These are phyloP conservation scores for Hypoxylon sp. DNA, from an alignment of 2,329 filamentous ascomycete species.

Conservation along the genomic window DNA sequence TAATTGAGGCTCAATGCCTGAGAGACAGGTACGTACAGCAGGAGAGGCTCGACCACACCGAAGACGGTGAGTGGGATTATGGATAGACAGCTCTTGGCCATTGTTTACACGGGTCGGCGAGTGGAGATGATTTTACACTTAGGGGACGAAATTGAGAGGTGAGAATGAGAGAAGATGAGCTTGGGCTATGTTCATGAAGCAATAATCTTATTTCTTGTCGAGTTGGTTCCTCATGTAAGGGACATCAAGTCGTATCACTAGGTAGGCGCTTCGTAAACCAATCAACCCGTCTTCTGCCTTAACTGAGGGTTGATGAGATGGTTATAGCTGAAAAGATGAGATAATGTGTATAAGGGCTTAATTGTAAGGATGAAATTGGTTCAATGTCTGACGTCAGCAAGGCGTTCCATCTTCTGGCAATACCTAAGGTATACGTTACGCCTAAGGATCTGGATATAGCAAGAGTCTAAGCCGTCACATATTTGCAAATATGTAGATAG, in stretches of 20 bases:
- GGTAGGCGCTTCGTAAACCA: not conserved
- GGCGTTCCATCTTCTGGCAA: not conserved
- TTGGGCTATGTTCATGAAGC: not conserved
- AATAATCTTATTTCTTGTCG: not conserved
- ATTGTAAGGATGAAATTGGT: not conserved
- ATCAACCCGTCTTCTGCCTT: not conserved
- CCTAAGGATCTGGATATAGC: not conserved
- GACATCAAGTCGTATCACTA: not conserved
- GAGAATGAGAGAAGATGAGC: slow-evolving; percentile 1
- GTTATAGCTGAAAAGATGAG: not conserved
- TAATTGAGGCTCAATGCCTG: not conserved
- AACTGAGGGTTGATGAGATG: not conserved
- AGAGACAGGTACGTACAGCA: slow-evolving; percentile 43
- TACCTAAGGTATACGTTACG: not conserved
- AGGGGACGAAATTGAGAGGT: not conserved
- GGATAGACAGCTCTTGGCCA: slow-evolving; percentile 47
- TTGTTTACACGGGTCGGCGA: slow-evolving; percentile 14
- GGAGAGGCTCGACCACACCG: slow-evolving; percentile 50
- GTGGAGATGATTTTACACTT: not conserved
- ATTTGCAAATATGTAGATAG: not conserved
- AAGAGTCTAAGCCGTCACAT: not conserved
- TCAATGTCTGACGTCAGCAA: not conserved
- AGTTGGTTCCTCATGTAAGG: not conserved
- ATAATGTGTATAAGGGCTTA: not conserved
- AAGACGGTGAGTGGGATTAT: slow-evolving; percentile 49